Conservation (phyloP, 1,284 basidiomycete species). For the Ceratobasidium sp. region DNA sequence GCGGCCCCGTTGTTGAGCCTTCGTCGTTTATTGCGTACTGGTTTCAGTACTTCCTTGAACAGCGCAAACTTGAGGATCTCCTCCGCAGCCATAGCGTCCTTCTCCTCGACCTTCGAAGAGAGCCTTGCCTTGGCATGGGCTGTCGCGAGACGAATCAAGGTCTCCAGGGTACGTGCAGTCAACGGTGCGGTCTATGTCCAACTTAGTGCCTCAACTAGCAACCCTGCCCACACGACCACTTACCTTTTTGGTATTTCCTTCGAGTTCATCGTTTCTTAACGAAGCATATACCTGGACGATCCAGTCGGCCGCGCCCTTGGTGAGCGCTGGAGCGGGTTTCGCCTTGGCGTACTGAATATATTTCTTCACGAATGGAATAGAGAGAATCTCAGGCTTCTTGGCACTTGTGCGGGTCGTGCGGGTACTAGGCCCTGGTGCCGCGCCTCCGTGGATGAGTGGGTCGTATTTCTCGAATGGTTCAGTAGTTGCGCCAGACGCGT, state of each 20-base stretch:
- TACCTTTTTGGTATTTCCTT: conserved; percentile 89
- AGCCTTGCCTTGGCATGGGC: conserved; percentile 97
- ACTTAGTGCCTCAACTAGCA: conserved; percentile 13
- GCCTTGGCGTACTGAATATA: conserved; percentile 98
- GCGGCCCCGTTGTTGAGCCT: conserved; percentile 73
- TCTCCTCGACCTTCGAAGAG: conserved; percentile 82
- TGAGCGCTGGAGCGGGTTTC: conserved; percentile 82
- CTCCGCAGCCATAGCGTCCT: conserved; percentile 90
- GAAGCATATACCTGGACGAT: conserved; percentile 94
- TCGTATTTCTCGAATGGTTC: conserved; percentile 96
- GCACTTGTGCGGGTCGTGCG: conserved; percentile 38
- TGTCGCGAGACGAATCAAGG: conserved; percentile 96
- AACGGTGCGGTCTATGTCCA: conserved; percentile 84
- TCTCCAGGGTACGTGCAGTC: conserved; percentile 98
- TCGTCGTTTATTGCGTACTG: conserved; percentile 76
- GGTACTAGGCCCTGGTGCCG: conserved; percentile 51
- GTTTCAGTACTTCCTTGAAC: conserved; percentile 95
- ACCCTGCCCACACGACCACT: conserved; percentile 43
- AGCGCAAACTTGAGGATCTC: conserved; percentile 96
- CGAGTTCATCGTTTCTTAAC: conserved; percentile 90
- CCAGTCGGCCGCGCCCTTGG: conserved; percentile 92
- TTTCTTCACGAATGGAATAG: conserved; percentile 96
- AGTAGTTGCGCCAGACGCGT: conserved; percentile 58
- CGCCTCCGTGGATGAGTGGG: conserved; percentile 90
- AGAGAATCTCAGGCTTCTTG: conserved; percentile 84